Evolutionary conservation across 768 basidiomycete species (phyloP).

Genomic region (Russula griseocarnosa): DNA sequence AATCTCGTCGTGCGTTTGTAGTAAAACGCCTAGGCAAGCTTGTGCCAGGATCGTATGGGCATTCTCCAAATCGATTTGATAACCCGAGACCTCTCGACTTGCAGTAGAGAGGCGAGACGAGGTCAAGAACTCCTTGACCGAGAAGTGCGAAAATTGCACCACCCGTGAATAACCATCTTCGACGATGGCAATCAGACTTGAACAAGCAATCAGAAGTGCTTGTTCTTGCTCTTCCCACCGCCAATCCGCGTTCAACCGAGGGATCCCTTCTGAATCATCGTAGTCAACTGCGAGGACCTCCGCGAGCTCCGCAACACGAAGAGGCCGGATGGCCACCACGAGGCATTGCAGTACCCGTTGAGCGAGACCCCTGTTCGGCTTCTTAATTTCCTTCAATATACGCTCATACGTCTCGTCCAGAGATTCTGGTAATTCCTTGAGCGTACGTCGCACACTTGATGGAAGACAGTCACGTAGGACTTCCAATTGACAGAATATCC

Average conservation of each 20-base stretch:
- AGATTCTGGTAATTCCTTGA: neutral
- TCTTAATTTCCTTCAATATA: slow-evolving; percentile 1
- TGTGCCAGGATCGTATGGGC: neutral
- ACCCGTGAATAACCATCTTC: neutral
- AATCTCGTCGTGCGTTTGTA: neutral
- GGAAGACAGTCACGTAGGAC: neutral
- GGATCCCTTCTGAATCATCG: neutral
- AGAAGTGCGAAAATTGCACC: neutral
- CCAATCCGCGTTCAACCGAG: neutral
- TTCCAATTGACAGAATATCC: neutral
- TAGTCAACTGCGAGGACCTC: neutral
- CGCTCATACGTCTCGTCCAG: slow-evolving; percentile 2
- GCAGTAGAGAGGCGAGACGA: neutral
- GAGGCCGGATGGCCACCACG: neutral
- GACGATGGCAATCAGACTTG: neutral
- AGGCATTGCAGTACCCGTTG: slow-evolving; percentile 9
- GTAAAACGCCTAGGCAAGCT: neutral
- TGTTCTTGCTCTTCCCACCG: slow-evolving; percentile 1
- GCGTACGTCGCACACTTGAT: neutral
- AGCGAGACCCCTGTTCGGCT: neutral
- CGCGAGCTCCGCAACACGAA: slow-evolving; percentile 1
- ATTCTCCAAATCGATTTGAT: neutral
- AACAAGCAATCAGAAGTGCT: neutral
- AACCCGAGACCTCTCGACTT: neutral
- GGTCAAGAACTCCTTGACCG: neutral